Conservation (phyloP, 2,329 filamentous ascomycete genomes). For the Hypomyces rosellus region DNA sequence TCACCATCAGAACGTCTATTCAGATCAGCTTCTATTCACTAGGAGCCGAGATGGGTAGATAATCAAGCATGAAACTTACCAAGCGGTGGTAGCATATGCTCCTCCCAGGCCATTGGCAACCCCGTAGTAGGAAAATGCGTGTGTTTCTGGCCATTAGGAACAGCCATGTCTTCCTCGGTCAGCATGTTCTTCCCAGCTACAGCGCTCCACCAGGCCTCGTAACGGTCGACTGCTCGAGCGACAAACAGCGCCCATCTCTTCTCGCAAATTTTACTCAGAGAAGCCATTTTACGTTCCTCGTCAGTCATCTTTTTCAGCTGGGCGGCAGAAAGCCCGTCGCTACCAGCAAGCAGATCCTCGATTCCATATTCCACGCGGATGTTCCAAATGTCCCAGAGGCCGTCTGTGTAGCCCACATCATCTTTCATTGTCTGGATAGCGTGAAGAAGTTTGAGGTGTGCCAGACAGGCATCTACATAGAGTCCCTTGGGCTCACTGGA, state of each 20-base stretch:
- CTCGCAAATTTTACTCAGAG: conserved; percentile 53
- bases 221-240: conserved; percentile 61
- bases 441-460: conserved; percentile 67
- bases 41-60: no score
- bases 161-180: conserved; percentile 30
- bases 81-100: conserved; percentile 48
- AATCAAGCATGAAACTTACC: conserved; percentile 33
- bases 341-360: conserved; percentile 1
- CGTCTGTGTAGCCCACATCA: conserved; percentile 58
- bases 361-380: conserved; percentile 24
- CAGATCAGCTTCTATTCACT: no score
- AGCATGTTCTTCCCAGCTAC: conserved; percentile 25
- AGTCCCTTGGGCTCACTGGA: no score
- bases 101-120: conserved; percentile 27
- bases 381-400: conserved; percentile 59
- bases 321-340: conserved; percentile 6
- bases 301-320: conserved; percentile 19
- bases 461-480: conserved; percentile 51
- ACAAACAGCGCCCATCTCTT: conserved; percentile 70
- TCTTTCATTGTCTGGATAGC: conserved; percentile 63
- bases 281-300: conserved; percentile 22
- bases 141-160: conserved; percentile 20
- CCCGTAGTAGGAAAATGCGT: conserved; percentile 23
- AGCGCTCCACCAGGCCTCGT: conserved; percentile 57
- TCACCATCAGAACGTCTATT: conserved; percentile 68